phyloP scores from a whole-genome alignment of 805 yeast genomes.

The Ogataea methylovora region DNA sequence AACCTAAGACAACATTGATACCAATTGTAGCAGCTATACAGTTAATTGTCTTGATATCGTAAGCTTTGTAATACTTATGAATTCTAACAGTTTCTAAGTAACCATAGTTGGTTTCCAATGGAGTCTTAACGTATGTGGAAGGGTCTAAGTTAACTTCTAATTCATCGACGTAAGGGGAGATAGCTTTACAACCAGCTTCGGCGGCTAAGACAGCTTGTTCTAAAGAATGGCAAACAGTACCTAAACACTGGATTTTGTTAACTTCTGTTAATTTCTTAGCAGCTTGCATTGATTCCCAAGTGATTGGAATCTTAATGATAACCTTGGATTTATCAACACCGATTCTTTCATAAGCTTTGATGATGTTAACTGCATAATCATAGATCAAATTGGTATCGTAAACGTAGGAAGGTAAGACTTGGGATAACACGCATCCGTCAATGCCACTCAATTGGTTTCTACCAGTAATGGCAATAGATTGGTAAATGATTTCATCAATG shows the following conservation, averaged over 20 bases:
- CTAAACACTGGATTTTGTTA: constrained; percentile 22
- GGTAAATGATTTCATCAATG: constrained; percentile 11
- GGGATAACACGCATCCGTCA: constrained; percentile 19
- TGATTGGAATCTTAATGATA: constrained; percentile 27
- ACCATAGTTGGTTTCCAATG: constrained; percentile 20
- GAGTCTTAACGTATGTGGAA: constrained; percentile 12
- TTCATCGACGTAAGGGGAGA: constrained; percentile 28
- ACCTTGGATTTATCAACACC: constrained; percentile 24
- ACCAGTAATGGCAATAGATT: constrained; percentile 18
- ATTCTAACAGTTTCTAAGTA: constrained; percentile 19
- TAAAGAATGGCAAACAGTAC: constrained; percentile 28
- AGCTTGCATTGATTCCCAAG: constrained; percentile 28
- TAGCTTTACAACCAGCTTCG: constrained; percentile 27
- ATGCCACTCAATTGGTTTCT: constrained; percentile 14
- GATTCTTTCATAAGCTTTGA: constrained; percentile 23
- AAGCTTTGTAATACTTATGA: constrained; percentile 27
- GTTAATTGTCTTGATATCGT: constrained; percentile 21
- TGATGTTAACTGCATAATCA: constrained; percentile 18
- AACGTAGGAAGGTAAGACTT: constrained; percentile 20
- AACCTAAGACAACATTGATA: constrained; percentile 16
- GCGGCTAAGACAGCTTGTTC: constrained; percentile 30
- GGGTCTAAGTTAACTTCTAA: constrained; percentile 20
- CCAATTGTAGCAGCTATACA: constrained; percentile 29
- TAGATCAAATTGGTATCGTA: constrained; percentile 19
- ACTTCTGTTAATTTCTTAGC: constrained; percentile 16